A percentile compares a stretch with the other conserved stretches of the same genome.
These are phyloP conservation scores for Collybiopsis luxurians DNA, from an alignment of 768 basidiomycete species.

Conservation along the genomic window DNA sequence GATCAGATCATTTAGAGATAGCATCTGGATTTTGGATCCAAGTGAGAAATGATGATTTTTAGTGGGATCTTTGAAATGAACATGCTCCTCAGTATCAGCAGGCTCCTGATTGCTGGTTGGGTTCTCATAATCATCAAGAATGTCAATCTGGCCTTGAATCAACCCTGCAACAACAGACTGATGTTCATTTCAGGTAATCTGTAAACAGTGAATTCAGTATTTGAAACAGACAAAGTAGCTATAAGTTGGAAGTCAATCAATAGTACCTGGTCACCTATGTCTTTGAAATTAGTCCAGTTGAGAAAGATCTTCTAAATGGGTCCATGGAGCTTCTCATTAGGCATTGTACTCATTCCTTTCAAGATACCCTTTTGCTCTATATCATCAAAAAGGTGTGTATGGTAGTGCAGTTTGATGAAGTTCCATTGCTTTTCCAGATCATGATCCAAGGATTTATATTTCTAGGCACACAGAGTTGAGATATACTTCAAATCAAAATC, in stretches of 20 bases:
- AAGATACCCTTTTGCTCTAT: slow-evolving; percentile 28
- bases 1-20: background rate
- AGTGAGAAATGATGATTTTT: background rate
- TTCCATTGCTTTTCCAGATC: slow-evolving; percentile 27
- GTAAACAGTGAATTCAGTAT: background rate
- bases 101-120: too few species aligned
- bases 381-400: slow-evolving; percentile 25
- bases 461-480: background rate
- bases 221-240: background rate
- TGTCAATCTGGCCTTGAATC: background rate
- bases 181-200: background rate
- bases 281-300: slow-evolving; percentile 27
- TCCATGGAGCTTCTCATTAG: slow-evolving; percentile 33
- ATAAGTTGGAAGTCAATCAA: background rate
- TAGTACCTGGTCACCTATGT: slow-evolving; percentile 25
- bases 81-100: background rate
- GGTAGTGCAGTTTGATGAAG: slow-evolving; percentile 31
- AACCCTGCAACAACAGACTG: background rate
- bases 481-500: background rate
- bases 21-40: background rate
- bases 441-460: background rate
- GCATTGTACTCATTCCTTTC: slow-evolving; percentile 25
- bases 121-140: background rate
- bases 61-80: background rate
- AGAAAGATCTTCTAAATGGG: slow-evolving; percentile 26